phyloP scores from a whole-genome alignment of 2,329 filamentous ascomycete genomes.

The Metarhizium anisopliae region DNA sequence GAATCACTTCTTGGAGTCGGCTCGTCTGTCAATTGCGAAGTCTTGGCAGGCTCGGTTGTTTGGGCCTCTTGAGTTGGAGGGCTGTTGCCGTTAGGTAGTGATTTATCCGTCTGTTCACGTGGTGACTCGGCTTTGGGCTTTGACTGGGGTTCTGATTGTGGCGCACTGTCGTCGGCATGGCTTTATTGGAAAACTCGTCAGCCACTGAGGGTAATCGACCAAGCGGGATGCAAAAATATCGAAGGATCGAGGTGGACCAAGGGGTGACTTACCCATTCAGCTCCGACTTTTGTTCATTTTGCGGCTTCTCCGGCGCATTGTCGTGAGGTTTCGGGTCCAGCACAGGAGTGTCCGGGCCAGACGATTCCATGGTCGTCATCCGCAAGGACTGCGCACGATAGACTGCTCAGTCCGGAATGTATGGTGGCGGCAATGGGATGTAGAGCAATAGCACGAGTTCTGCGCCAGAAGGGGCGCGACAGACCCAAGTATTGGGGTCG shows the following conservation, averaged over 20 bases:
- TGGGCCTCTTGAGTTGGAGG: not conserved
- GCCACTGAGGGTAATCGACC: not conserved
- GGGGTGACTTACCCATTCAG: slow-evolving; percentile 28
- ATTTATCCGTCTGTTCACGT: slow-evolving; percentile 4
- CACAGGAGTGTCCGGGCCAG: slow-evolving; percentile 30
- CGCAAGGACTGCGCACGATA: not conserved
- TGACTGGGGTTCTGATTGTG: slow-evolving; percentile 12
- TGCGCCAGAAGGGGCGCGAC: slow-evolving; percentile 2
- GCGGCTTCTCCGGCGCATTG: slow-evolving; percentile 18
- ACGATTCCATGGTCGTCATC: slow-evolving; percentile 47
- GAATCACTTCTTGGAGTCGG: slow-evolving; percentile 1
- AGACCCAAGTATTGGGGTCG: not conserved
- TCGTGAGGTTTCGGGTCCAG: slow-evolving; percentile 39
- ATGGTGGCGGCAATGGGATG: slow-evolving; percentile 6
- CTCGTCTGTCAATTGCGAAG: not conserved
- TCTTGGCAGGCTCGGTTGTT: slow-evolving; percentile 4
- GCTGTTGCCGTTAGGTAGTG: slow-evolving; percentile 10
- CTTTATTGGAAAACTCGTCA: slow-evolving; percentile 1
- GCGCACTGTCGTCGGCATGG: slow-evolving; percentile 1
- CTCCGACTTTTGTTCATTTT: slow-evolving; percentile 22
- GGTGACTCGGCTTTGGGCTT: slow-evolving; percentile 3
- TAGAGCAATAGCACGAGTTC: slow-evolving; percentile 12
- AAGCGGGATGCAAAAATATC: slow-evolving; percentile 1
- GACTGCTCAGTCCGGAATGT: not conserved
- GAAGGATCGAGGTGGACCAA: not conserved